Evolutionary conservation across 371 early-diverging fungal species (phyloP).

Genomic region (Nematocida ausubeli): DNA sequence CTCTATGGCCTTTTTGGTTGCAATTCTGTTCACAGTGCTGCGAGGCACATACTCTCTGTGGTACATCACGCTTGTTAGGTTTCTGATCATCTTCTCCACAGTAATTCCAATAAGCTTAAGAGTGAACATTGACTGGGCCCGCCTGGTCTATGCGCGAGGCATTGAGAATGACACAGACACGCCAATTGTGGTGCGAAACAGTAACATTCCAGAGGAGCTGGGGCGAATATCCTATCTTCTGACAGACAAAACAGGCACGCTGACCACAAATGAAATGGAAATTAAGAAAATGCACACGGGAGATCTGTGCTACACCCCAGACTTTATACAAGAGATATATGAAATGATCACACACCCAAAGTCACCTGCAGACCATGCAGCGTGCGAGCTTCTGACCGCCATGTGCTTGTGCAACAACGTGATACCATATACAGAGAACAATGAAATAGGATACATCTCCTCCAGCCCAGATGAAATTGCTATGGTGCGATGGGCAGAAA

Average conservation of each 20-base stretch:
- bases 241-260: conserved; percentile 96
- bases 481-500: conserved; percentile 87
- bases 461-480: conserved; percentile 99
- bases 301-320: conserved; percentile 80
- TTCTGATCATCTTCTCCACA: conserved; percentile 88
- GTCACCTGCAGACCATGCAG: conserved; percentile 33
- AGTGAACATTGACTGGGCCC: conserved; percentile 92
- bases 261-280: conserved; percentile 98
- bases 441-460: conserved; percentile 77
- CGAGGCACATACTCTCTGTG: conserved; percentile 80
- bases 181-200: conserved; percentile 76
- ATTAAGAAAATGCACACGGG: conserved; percentile 92
- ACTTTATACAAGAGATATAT: conserved; percentile 69
- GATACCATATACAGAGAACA: conserved; percentile 70
- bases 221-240: conserved; percentile 90
- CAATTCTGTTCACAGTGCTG: conserved; percentile 79
- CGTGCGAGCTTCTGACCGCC: conserved; percentile 72
- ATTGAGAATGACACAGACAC: conserved; percentile 69
- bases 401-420: conserved; percentile 86
- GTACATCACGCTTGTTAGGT: conserved; percentile 83
- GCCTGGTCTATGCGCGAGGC: conserved; percentile 75
- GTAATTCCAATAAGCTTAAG: conserved; percentile 93
- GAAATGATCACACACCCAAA: conserved; percentile 33
- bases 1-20: conserved; percentile 60
- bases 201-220: conserved; percentile 95